Conservation (phyloP, 208 protist genomes). For the Wallacemonas rigidus region DNA sequence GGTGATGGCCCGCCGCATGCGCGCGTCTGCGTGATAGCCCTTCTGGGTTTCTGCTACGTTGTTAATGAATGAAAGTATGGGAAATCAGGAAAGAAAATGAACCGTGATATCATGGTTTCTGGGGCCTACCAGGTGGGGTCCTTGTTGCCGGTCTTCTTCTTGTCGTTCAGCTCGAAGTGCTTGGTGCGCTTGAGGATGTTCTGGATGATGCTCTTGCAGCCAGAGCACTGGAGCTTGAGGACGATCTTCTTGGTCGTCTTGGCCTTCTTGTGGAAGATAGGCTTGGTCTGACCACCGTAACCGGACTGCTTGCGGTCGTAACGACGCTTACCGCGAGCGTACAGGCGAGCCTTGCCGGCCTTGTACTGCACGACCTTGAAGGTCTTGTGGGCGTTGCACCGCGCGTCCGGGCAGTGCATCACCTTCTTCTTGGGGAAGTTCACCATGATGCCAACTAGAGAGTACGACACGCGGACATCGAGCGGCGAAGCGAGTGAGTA, state of each 20-base stretch:
- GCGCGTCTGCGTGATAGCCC: too few species aligned
- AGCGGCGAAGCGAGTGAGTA: not conserved
- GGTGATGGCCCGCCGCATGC: too few species aligned
- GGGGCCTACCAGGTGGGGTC: constrained; percentile 59
- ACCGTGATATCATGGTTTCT: not conserved
- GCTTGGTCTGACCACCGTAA: constrained; percentile 99
- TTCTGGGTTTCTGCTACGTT: too few species aligned
- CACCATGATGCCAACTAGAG: constrained; percentile 62
- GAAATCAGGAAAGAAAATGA: too few species aligned
- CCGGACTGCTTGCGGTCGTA: constrained; percentile 99
- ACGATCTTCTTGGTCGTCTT: constrained; percentile 99
- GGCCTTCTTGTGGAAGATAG: constrained; percentile 99
- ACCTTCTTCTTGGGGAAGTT: constrained; percentile 95
- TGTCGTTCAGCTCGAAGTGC: constrained; percentile 97
- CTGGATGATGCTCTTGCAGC: constrained; percentile 94
- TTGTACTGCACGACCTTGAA: constrained; percentile 99
- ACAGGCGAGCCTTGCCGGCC: constrained; percentile 98
- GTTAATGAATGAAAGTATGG: too few species aligned
- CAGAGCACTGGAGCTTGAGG: constrained; percentile 98
- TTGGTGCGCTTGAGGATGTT: constrained; percentile 95
- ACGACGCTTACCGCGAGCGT: constrained; percentile 98
- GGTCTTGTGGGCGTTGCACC: constrained; percentile 95
- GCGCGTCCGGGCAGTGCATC: constrained; percentile 88
- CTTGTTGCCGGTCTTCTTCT: constrained; percentile 89
- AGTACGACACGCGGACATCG: not conserved